These are phyloP conservation scores for Colletotrichum sp. DNA, from an alignment of 2,329 filamentous ascomycete genomes.

Conservation along the genomic window DNA sequence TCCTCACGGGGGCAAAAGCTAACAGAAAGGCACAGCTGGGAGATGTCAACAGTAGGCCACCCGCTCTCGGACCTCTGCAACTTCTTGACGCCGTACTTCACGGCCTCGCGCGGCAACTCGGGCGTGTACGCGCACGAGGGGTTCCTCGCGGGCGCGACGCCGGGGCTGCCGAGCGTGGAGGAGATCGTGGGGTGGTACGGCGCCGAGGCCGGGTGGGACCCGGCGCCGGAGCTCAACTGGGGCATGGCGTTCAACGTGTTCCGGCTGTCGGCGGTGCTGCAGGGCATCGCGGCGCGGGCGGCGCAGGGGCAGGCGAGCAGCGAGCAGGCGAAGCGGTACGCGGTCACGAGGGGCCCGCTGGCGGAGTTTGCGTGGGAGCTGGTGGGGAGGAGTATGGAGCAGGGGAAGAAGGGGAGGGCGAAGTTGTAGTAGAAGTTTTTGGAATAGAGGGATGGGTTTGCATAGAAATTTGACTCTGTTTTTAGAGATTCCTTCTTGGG, in stretches of 20 bases:
- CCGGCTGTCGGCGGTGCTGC: slow-evolving; percentile 67
- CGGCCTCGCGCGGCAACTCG: slow-evolving; percentile 32
- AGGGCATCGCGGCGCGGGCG: slow-evolving; percentile 91
- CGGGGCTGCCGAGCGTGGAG: slow-evolving; percentile 61
- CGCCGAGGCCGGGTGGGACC: slow-evolving; percentile 71
- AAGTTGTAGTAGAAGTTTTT: slow-evolving; percentile 24
- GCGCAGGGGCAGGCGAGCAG: slow-evolving; percentile 90
- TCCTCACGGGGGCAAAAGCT: not conserved
- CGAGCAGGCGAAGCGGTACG: slow-evolving; percentile 77
- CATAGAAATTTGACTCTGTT: not conserved
- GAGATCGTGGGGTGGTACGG: slow-evolving; percentile 48
- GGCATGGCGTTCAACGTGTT: slow-evolving; percentile 68
- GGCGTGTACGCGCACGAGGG: slow-evolving; percentile 39
- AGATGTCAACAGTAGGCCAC: slow-evolving; percentile 98
- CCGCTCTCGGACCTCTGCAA: slow-evolving; percentile 91
- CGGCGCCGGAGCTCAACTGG: slow-evolving; percentile 63
- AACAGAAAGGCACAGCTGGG: slow-evolving; percentile 65
- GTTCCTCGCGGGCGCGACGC: slow-evolving; percentile 67
- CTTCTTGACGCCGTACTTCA: slow-evolving; percentile 55
- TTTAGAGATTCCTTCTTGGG: no score
- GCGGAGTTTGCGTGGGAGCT: slow-evolving; percentile 81
- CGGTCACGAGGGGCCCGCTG: slow-evolving; percentile 70
- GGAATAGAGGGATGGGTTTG: not conserved
- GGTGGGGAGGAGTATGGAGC: slow-evolving; percentile 50
- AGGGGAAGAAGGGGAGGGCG: slow-evolving; percentile 28